Conservation (phyloP, 495 filamentous ascomycete genomes). For the Aspergillus ellipticus region DNA sequence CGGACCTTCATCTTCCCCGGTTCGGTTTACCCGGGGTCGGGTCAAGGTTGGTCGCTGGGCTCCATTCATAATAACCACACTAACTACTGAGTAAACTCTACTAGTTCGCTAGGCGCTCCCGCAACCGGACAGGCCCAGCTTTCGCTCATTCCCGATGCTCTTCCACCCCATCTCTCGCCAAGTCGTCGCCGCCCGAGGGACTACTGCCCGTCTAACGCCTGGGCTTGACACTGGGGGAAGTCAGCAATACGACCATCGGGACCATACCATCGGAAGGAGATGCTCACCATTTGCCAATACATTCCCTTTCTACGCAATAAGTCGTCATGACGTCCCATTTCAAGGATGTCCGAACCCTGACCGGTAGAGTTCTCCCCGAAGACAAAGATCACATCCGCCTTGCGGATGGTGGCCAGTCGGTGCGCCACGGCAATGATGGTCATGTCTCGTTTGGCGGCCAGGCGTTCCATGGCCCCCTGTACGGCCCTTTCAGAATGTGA, state of each 20-base stretch:
- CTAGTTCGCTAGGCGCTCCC: no score
- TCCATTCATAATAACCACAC: no score
- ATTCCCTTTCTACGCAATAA: slow-evolving; percentile 24
- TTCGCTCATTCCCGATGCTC: no score
- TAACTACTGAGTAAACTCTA: no score
- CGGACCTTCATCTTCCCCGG: no score
- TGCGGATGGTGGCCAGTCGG: slow-evolving; percentile 63
- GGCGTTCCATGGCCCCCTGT: slow-evolving; percentile 58
- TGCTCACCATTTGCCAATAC: slow-evolving; percentile 35
- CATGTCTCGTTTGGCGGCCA: slow-evolving; percentile 45
- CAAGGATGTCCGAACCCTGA: slow-evolving; percentile 19
- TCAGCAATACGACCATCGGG: background rate
- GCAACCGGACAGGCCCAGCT: no score
- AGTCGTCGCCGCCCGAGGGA: background rate
- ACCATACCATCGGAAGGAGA: background rate
- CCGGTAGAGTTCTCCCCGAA: slow-evolving; percentile 44
- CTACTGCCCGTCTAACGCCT: slow-evolving; percentile 7
- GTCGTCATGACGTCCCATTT: slow-evolving; percentile 24
- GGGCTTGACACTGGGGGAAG: background rate
- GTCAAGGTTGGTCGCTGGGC: no score
- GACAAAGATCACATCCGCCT: slow-evolving; percentile 69
- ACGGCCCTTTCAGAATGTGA: slow-evolving; percentile 64
- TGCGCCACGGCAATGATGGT: slow-evolving; percentile 72
- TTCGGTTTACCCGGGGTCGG: no score
- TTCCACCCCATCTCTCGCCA: no score